Percentiles rank a stretch among this genome's conserved stretches.
phyloP scores from a whole-genome alignment of 2,329 filamentous ascomycete species.

The Ceratocystis huliohia region DNA sequence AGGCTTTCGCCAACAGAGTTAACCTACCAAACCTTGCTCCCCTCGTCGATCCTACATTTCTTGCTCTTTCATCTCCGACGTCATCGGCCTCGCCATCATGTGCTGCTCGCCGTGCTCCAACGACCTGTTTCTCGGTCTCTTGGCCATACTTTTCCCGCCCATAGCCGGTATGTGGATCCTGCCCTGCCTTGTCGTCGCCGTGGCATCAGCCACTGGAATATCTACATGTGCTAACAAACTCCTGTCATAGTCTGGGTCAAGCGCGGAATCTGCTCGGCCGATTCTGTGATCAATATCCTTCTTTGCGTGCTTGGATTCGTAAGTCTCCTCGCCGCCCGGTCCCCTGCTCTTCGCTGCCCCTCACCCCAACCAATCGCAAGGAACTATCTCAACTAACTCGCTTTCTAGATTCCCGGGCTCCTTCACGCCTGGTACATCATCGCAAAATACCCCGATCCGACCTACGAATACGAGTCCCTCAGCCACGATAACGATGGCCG shows the following conservation, averaged over 20 bases:
- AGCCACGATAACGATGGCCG: slow-evolving; percentile 45
- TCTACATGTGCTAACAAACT: neutral
- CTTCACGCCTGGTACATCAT: slow-evolving; percentile 98
- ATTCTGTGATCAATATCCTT: slow-evolving; percentile 89
- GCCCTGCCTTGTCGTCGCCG: neutral
- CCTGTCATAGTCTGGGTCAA: slow-evolving; percentile 76
- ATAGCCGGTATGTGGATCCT: slow-evolving; percentile 42
- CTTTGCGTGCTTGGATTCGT: slow-evolving; percentile 65
- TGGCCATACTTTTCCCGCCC: slow-evolving; percentile 54
- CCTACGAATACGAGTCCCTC: slow-evolving; percentile 56
- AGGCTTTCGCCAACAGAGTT: neutral
- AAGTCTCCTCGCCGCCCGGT: slow-evolving; percentile 25
- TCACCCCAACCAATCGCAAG: neutral
- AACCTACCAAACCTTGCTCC: neutral
- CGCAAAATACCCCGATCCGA: slow-evolving; percentile 66
- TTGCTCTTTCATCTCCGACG: neutral
- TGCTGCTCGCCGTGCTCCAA: slow-evolving; percentile 31
- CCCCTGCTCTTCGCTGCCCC: neutral
- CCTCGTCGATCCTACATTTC: neutral
- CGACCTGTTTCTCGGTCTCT: slow-evolving; percentile 50
- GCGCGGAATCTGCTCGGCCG: slow-evolving; percentile 78
- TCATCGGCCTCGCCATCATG: slow-evolving; percentile 31
- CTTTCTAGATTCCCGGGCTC: slow-evolving; percentile 58
- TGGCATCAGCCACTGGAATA: neutral
- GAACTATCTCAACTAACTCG: neutral